These are phyloP conservation scores for Croton setiger DNA, from an alignment of 441 rosid genomes.

Conservation along the genomic window DNA sequence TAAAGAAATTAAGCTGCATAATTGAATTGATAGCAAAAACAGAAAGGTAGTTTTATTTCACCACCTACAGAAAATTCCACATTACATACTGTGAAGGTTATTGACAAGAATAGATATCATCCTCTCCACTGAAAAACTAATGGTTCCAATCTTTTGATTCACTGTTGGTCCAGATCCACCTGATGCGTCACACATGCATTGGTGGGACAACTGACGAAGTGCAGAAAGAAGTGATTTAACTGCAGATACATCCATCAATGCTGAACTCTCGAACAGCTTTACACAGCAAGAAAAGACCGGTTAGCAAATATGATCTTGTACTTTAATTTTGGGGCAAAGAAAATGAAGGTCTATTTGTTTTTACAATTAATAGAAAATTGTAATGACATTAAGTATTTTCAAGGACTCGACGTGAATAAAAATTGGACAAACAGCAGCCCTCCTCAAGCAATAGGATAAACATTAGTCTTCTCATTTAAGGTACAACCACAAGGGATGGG, in stretches of 20 bases:
- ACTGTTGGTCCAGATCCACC: conserved; percentile 73
- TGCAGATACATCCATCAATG: conserved; percentile 93
- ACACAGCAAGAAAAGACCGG: conserved; percentile 35
- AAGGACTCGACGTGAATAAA: neutral
- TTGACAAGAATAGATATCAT: conserved; percentile 93
- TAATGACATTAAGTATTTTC: neutral
- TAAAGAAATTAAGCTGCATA: neutral
- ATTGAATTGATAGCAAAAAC: neutral
- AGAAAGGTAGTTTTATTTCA: neutral
- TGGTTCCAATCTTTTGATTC: conserved; percentile 76
- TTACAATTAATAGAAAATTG: neutral
- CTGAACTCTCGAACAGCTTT: conserved; percentile 98
- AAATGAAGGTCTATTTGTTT: neutral
- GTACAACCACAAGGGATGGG: too few relatives aligned
- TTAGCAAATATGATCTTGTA: conserved; percentile 29
- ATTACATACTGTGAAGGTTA: conserved; percentile 93
- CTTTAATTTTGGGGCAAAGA: conserved; percentile 20
- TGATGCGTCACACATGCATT: conserved; percentile 75
- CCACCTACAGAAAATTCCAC: conserved; percentile 20
- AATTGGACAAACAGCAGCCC: neutral
- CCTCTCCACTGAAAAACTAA: conserved; percentile 90
- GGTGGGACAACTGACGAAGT: conserved; percentile 76
- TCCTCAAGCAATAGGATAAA: neutral
- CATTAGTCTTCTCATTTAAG: neutral
- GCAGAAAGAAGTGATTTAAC: conserved; percentile 97